Evolutionary conservation across 192 early-diverging fungal genomes (phyloP).

Genomic region (Coemansia sp.): DNA sequence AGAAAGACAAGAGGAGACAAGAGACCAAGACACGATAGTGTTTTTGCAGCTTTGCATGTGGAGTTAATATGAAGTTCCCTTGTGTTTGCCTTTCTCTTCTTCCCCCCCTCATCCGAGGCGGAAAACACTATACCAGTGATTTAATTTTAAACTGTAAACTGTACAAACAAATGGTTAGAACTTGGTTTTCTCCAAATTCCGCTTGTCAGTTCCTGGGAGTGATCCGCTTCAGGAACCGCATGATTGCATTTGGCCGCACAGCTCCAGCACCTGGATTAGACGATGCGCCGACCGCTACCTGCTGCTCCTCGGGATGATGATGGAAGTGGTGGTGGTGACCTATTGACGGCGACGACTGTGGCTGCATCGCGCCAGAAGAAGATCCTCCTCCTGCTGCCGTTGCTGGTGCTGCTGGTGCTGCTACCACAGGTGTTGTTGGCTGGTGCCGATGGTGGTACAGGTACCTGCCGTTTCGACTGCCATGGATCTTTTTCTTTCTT

Average conservation of each 20-base stretch:
- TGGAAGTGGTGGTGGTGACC: neutral
- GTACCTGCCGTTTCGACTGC: neutral
- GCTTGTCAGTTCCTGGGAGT: constrained; percentile 26
- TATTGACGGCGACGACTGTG: neutral
- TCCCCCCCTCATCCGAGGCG: neutral
- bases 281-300: neutral
- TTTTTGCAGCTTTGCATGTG: too few relatives aligned
- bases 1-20: too few relatives aligned
- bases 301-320: neutral
- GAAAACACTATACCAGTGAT: neutral
- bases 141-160: neutral
- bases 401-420: constrained; percentile 1
- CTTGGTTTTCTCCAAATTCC: neutral
- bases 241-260: constrained; percentile 42
- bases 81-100: too few relatives aligned
- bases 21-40: too few relatives aligned
- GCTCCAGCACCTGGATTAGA: neutral
- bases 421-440: neutral
- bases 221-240: constrained; percentile 48
- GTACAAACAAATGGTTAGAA: neutral
- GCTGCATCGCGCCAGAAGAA: neutral
- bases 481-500: neutral
- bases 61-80: too few relatives aligned
- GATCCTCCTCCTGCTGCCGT: neutral
- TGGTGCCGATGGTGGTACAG: neutral